These are phyloP conservation scores for Cordyceps fumosorosea DNA, from an alignment of 2,329 filamentous ascomycete genomes.

Conservation along the genomic window DNA sequence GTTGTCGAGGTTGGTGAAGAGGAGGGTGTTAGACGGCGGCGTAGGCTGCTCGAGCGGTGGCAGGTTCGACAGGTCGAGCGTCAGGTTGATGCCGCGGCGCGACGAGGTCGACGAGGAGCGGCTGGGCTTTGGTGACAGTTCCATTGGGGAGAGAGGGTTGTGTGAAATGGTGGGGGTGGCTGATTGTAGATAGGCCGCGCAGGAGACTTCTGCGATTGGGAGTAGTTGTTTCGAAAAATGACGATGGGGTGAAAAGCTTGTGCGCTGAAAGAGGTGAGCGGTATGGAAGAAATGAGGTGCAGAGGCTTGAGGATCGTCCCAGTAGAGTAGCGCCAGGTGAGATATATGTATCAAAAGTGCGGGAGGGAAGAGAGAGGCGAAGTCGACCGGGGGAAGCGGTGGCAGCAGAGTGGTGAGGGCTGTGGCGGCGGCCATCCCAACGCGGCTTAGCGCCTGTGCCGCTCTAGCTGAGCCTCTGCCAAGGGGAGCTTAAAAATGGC, in stretches of 20 bases:
- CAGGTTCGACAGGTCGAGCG: conserved; percentile 66
- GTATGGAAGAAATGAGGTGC: not conserved
- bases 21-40: conserved; percentile 73
- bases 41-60: conserved; percentile 66
- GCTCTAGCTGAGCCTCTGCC: conserved; percentile 11
- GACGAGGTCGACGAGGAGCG: conserved; percentile 40
- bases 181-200: not conserved
- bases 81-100: conserved; percentile 45
- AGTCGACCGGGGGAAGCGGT: conserved; percentile 2
- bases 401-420: not conserved
- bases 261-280: not conserved
- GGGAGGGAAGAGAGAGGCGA: conserved; percentile 9
- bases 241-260: not conserved
- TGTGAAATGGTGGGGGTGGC: not conserved
- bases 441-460: conserved; percentile 1
- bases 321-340: not conserved
- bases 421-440: not conserved
- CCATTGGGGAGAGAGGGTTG: conserved; percentile 22
- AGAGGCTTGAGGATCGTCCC: not conserved
- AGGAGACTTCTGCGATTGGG: not conserved
- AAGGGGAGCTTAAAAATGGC: not conserved
- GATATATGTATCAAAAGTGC: conserved; percentile 10
- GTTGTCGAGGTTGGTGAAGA: conserved; percentile 74
- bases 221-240: too few species aligned
- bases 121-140: conserved; percentile 30